A percentile compares a stretch with the other conserved stretches of the same genome.
Evolutionary conservation across 441 rosid species (phyloP).

Genomic region (Pelargonium citronellum): DNA sequence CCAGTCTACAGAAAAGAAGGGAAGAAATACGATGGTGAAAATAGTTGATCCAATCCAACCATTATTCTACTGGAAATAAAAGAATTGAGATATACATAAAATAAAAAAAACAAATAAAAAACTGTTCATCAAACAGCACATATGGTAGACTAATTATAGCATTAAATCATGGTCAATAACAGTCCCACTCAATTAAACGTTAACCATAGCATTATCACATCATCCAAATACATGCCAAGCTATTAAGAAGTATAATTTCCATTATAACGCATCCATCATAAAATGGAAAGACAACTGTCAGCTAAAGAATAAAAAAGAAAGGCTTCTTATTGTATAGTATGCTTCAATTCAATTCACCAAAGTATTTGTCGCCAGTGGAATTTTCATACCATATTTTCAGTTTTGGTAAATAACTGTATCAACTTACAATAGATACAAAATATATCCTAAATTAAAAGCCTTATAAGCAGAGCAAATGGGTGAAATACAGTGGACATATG

Average conservation of each 20-base stretch:
- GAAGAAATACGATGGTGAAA: constrained; percentile 9
- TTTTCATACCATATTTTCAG: neutral
- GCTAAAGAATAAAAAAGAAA: neutral
- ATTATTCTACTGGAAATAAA: neutral
- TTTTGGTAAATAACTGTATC: neutral
- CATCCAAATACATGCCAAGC: neutral
- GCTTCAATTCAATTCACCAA: constrained; percentile 6
- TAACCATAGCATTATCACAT: neutral
- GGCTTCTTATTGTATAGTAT: neutral
- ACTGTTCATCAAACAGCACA: neutral
- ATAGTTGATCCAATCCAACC: constrained; percentile 3
- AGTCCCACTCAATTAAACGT: neutral
- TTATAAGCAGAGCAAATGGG: neutral
- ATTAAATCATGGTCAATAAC: neutral
- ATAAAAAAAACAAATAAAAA: neutral
- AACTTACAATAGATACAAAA: neutral
- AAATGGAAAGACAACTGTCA: neutral
- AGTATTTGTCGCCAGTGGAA: neutral
- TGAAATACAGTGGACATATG: neutral
- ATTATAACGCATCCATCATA: neutral
- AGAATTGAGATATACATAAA: neutral
- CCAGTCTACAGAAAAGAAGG: constrained; percentile 49
- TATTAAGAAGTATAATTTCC: neutral
- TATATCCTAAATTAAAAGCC: neutral
- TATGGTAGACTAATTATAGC: neutral